Evolutionary conservation across 352 stramenopile genomes (phyloP), one percentile per base, ranked within the genome.

Genomic region (Pythium myriotylum): DNA sequence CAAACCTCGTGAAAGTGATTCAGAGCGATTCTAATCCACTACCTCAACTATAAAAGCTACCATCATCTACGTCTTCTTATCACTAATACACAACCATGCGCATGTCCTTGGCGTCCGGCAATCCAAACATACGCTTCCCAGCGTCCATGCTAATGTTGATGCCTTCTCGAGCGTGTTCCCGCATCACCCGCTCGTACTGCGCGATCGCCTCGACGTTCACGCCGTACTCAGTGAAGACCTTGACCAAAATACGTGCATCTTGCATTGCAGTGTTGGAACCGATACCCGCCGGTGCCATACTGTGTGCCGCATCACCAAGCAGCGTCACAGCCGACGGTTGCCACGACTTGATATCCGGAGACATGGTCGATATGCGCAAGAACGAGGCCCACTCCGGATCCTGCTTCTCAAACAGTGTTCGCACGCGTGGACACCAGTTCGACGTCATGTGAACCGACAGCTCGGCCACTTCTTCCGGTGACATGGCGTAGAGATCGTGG

Each of bases 211-310:
- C 69, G 8, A 84, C 49, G 1, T 62, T 70, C 5, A 88, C 81
- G 8, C 77, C 80, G 37, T 76, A 54, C 24, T 81, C 63, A 5
- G 49, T 32, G 41, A 89, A 82, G 32, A 68, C 51, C 29, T 80
- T 69, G 19, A 81, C 54, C 22, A 90, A 65, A 23, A 29, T 17
- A 8, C 13, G 32, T 12, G 81, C 78, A 50, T 90, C 81, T 37
- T 79, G 70, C 12, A 90, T 54, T 3, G 81, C 81, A 3, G 76
- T 83, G 58, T 88, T 90, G 55, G 69, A 84, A 33, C 78, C 78
- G 24, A 87, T 82, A 9, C 81, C 81, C 10, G 78, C 78, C 0
- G 81, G 81, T 7, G 72, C 66, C 81, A 90, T 90, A 0, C 78
- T 85, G 68, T 90, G 81, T 17, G 79, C 68, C 1, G 81, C 76